Percentiles rank a stretch among this genome's conserved stretches.
phyloP scores from a whole-genome alignment of 2,329 filamentous ascomycete species.

The Aspergillus japonicus region DNA sequence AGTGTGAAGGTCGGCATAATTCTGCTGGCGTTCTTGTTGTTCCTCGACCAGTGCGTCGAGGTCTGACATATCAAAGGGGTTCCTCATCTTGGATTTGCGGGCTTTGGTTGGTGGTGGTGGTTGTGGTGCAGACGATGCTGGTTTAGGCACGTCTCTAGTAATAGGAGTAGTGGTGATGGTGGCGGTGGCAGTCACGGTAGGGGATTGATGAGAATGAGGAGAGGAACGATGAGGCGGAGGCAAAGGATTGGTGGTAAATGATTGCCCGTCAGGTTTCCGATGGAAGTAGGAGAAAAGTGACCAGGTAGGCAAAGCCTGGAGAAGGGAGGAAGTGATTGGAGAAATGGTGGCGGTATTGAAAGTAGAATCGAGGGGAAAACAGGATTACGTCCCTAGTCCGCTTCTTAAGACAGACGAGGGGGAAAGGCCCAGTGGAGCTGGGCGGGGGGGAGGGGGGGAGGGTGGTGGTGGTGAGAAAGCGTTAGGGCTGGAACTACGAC shows the following conservation, averaged over 20 bases:
- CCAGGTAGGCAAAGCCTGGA: slow-evolving; percentile 2
- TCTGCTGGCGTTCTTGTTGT: slow-evolving; percentile 15
- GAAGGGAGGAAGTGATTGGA: slow-evolving; percentile 8
- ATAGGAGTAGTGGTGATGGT: not conserved
- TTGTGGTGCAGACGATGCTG: slow-evolving; percentile 7
- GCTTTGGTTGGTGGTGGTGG: not conserved
- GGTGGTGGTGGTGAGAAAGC: not conserved
- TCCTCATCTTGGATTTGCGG: slow-evolving; percentile 21
- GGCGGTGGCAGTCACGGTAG: not conserved
- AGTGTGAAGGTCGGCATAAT: slow-evolving; percentile 27
- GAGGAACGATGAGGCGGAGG: not conserved
- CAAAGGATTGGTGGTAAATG: not conserved
- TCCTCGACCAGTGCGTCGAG: slow-evolving; percentile 21
- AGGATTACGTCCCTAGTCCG: slow-evolving; percentile 20
- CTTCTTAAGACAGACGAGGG: slow-evolving; percentile 17
- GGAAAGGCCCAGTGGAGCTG: slow-evolving; percentile 11
- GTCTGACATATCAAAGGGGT: slow-evolving; percentile 36
- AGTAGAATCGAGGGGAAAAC: slow-evolving; percentile 8
- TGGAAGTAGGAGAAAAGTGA: slow-evolving; percentile 4
- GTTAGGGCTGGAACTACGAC: slow-evolving; percentile 12
- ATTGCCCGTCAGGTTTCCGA: slow-evolving; percentile 6
- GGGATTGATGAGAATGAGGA: not conserved
- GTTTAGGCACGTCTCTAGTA: not conserved
- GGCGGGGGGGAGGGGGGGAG: not conserved
- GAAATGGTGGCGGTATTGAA: slow-evolving; percentile 8